A percentile compares a stretch with the other conserved stretches of the same genome.
Evolutionary conservation across 129 eudicot species (phyloP).

Genomic region (Flaveria brownii): DNA sequence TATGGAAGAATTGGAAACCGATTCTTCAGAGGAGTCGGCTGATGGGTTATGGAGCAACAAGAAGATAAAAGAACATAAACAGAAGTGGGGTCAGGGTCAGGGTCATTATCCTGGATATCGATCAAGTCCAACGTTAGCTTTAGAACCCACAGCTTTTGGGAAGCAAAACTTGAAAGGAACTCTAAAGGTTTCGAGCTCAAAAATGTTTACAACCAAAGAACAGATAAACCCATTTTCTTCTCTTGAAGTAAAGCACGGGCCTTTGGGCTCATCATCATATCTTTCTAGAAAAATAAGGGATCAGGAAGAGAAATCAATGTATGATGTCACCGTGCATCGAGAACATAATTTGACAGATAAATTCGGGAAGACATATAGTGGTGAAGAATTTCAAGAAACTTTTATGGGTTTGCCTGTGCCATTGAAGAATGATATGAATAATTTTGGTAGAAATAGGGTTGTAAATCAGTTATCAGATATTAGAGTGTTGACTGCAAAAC

Average conservation of each 20-base stretch:
- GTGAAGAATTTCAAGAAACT: conserved; percentile 48
- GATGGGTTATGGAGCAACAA: conserved; percentile 68
- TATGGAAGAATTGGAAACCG: conserved; percentile 66
- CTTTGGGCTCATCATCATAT: conserved; percentile 39
- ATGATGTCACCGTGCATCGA: conserved; percentile 61
- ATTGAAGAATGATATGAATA: conserved; percentile 41
- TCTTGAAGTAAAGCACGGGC: conserved; percentile 44
- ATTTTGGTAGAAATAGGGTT: conserved; percentile 53
- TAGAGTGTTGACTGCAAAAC: conserved; percentile 76
- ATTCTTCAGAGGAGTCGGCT: conserved; percentile 72
- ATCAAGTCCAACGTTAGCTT: conserved; percentile 40
- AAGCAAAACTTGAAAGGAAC: conserved; percentile 63
- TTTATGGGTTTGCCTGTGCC: conserved; percentile 44
- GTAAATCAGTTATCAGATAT: conserved; percentile 84
- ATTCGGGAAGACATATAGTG: conserved; percentile 48
- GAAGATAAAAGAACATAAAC: conserved; percentile 57
- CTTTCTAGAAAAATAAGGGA: conserved; percentile 39
- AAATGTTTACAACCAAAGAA: conserved; percentile 42
- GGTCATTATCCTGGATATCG: conserved; percentile 42
- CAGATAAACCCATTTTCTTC: conserved; percentile 35
- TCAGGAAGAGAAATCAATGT: conserved; percentile 56
- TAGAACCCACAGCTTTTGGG: conserved; percentile 49
- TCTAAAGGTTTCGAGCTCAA: conserved; percentile 53
- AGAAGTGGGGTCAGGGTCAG: conserved; percentile 34
- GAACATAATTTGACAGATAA: conserved; percentile 44